Evolutionary conservation across 176 grass and related monocot genomes (phyloP).

Genomic region (Avena atlantica): DNA sequence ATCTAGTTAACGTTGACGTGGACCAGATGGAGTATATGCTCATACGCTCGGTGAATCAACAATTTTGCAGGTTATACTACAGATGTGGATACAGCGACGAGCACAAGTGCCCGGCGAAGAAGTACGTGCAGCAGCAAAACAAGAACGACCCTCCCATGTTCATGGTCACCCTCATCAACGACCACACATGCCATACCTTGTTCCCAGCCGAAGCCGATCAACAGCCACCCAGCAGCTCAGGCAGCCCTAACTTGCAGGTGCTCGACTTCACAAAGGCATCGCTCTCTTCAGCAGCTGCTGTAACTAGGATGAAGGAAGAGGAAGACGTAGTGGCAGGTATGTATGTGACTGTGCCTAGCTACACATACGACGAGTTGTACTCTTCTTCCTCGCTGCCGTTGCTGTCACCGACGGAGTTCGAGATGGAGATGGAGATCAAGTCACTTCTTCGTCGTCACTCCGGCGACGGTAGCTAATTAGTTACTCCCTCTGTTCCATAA

Average conservation of each 20-base stretch:
- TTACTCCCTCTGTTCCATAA: no score
- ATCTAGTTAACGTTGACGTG: no score
- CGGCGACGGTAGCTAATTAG: background rate
- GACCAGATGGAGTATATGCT: background rate
- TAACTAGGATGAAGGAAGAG: constrained; percentile 16
- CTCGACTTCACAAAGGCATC: constrained; percentile 47
- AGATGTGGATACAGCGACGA: constrained; percentile 50
- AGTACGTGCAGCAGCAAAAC: constrained; percentile 55
- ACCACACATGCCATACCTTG: constrained; percentile 49
- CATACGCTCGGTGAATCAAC: background rate
- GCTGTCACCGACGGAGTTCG: background rate
- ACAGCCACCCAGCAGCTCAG: constrained; percentile 5
- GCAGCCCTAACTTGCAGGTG: constrained; percentile 21
- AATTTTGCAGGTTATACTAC: constrained; percentile 58
- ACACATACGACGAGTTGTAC: constrained; percentile 1
- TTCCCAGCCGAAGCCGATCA: constrained; percentile 18
- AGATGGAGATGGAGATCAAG: constrained; percentile 23
- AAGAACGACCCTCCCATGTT: constrained; percentile 25
- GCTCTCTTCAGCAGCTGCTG: background rate
- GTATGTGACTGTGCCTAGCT: background rate
- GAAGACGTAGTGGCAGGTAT: background rate
- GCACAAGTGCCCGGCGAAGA: constrained; percentile 52
- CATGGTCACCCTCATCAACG: constrained; percentile 40
- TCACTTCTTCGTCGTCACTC: background rate
- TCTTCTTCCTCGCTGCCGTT: constrained; percentile 17